Conservation (phyloP, 2,329 filamentous ascomycete species). For the Aspergillus ochraceoroseus region DNA sequence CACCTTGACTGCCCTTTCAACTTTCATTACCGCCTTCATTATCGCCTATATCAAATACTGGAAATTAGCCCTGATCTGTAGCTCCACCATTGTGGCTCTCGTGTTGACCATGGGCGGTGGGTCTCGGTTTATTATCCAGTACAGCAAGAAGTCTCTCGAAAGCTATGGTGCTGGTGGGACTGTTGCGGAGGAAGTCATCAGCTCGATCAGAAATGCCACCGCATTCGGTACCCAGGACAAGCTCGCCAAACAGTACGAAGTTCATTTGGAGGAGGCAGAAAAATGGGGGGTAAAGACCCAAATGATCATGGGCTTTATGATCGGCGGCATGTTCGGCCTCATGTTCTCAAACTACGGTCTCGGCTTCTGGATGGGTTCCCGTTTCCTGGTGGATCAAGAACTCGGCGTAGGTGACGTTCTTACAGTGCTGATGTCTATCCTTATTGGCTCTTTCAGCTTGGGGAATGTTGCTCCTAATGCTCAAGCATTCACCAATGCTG, state of each 20-base stretch:
- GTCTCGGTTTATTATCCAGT: constrained; percentile 71
- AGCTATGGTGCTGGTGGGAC: constrained; percentile 81
- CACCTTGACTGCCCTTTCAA: constrained; percentile 69
- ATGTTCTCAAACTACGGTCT: constrained; percentile 84
- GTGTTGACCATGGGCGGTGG: constrained; percentile 70
- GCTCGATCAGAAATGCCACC: constrained; percentile 84
- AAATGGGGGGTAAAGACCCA: constrained; percentile 73
- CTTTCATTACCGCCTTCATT: constrained; percentile 82
- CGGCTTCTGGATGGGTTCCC: constrained; percentile 81
- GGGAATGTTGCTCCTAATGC: constrained; percentile 81
- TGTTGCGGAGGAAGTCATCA: constrained; percentile 89
- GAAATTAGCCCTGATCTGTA: constrained; percentile 85
- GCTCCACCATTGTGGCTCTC: constrained; percentile 75
- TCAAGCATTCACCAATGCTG: constrained; percentile 76
- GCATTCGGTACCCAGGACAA: constrained; percentile 93
- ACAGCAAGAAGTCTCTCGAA: constrained; percentile 69
- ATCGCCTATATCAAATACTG: constrained; percentile 89
- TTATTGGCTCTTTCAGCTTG: constrained; percentile 88
- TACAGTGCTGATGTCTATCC: constrained; percentile 82
- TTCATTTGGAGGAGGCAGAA: constrained; percentile 67
- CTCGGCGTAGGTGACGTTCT: constrained; percentile 66
- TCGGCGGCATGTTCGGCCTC: constrained; percentile 76
- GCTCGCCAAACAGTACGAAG: constrained; percentile 79
- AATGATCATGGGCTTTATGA: constrained; percentile 66
- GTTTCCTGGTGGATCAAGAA: constrained; percentile 63